phyloP scores from a whole-genome alignment of 768 basidiomycete species.

The Coprinellus micaceus region DNA sequence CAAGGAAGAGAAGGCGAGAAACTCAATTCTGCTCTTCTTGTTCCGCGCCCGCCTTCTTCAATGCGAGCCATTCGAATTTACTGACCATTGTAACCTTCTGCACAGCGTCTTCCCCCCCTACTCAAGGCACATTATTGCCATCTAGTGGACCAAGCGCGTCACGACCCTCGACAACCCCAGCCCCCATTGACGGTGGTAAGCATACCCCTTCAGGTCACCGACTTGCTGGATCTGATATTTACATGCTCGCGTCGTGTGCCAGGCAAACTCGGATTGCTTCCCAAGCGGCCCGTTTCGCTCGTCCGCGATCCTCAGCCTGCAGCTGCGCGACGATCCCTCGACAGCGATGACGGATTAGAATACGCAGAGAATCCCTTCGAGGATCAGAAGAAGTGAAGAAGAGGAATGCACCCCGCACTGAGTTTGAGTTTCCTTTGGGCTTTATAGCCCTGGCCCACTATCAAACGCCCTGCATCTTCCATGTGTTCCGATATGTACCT shows the following conservation, averaged over 20 bases:
- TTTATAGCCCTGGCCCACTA: no score
- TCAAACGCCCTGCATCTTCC: no score
- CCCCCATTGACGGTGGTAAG: constrained; percentile 32
- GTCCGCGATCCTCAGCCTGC: constrained; percentile 20
- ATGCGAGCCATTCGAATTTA: not conserved
- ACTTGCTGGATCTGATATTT: not conserved
- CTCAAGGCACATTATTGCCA: not conserved
- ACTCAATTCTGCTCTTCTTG: not conserved
- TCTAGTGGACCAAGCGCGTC: not conserved
- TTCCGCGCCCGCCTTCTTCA: not conserved
- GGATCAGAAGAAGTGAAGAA: constrained; percentile 31
- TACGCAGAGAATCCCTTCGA: constrained; percentile 78
- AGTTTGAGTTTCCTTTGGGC: not conserved
- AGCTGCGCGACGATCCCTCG: constrained; percentile 17
- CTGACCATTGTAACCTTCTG: not conserved
- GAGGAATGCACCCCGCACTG: not conserved
- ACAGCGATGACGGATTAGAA: constrained; percentile 58
- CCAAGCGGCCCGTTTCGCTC: constrained; percentile 67
- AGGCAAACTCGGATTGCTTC: constrained; percentile 70
- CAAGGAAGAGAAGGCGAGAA: not conserved
- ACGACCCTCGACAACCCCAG: constrained; percentile 12
- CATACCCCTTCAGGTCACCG: not conserved
- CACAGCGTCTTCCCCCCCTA: constrained; percentile 6
- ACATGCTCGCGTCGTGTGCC: not conserved
- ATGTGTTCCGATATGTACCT: no score